These are phyloP conservation scores for Aegilops longissima DNA, from an alignment of 176 grass and related monocot genomes.

Conservation along the genomic window DNA sequence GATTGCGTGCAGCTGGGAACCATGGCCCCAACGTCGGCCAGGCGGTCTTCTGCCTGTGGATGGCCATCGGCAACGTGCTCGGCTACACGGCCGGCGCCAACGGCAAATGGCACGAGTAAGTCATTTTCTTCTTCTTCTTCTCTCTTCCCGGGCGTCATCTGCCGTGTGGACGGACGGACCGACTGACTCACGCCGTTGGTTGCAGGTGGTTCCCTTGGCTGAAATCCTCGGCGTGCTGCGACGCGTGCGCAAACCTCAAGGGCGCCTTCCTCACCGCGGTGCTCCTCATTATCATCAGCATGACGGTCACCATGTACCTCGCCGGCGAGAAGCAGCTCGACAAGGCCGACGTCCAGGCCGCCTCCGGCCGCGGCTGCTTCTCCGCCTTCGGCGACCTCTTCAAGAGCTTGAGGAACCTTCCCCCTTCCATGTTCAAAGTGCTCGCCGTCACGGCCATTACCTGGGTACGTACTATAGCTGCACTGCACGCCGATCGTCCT, in stretches of 20 bases:
- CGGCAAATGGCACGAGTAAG: conserved; percentile 48
- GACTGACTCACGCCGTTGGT: background rate
- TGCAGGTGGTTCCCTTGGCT: conserved; percentile 53
- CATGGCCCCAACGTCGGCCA: conserved; percentile 50
- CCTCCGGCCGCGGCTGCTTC: background rate
- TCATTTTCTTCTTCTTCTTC: background rate
- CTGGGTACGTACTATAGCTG: conserved; percentile 44
- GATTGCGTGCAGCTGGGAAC: conserved; percentile 22
- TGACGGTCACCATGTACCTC: conserved; percentile 40
- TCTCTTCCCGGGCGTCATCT: background rate
- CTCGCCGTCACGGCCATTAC: conserved; percentile 73
- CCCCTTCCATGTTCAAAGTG: conserved; percentile 70
- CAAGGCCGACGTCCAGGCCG: background rate
- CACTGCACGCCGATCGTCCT: background rate
- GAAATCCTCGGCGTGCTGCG: conserved; percentile 48
- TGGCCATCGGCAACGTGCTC: conserved; percentile 83
- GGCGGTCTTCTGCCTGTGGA: conserved; percentile 81
- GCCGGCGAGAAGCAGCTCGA: conserved; percentile 32
- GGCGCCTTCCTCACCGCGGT: conserved; percentile 52
- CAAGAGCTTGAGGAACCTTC: conserved; percentile 62
- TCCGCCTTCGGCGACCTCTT: conserved; percentile 46
- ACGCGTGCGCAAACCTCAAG: conserved; percentile 53
- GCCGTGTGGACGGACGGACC: too few species aligned
- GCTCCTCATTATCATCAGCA: conserved; percentile 39
- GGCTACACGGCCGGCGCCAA: conserved; percentile 70